Conservation (phyloP, 805 yeast genomes). For the Schwanniomyces pseudopolymorphus region DNA sequence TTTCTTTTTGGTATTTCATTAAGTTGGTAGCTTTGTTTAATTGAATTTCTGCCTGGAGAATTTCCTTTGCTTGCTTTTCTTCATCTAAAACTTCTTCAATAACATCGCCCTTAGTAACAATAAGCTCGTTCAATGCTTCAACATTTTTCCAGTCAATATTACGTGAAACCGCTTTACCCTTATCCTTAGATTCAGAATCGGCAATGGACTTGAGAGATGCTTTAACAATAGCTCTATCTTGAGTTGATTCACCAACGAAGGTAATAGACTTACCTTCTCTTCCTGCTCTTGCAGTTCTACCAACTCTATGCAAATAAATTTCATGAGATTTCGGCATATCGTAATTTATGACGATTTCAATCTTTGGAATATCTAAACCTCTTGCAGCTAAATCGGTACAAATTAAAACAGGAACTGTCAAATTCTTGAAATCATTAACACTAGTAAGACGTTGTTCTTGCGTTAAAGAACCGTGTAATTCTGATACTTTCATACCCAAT, state of each 20-base stretch:
- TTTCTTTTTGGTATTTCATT: slow-evolving; percentile 77
- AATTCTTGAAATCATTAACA: slow-evolving; percentile 77
- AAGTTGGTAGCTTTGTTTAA: slow-evolving; percentile 81
- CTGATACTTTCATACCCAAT: slow-evolving; percentile 74
- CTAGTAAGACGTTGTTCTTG: slow-evolving; percentile 92
- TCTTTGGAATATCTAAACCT: slow-evolving; percentile 98
- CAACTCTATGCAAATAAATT: slow-evolving; percentile 93
- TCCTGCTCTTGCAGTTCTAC: slow-evolving; percentile 99
- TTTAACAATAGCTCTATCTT: slow-evolving; percentile 87
- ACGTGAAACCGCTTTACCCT: slow-evolving; percentile 76
- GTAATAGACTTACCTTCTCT: slow-evolving; percentile 92
- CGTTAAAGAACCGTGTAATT: slow-evolving; percentile 77
- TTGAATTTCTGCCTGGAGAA: slow-evolving; percentile 88
- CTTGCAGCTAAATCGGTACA: slow-evolving; percentile 99
- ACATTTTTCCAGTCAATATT: slow-evolving; percentile 88
- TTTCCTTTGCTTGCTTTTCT: slow-evolving; percentile 85
- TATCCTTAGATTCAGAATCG: slow-evolving; percentile 24
- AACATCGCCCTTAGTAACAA: slow-evolving; percentile 58
- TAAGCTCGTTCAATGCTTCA: slow-evolving; percentile 60
- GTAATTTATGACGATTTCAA: slow-evolving; percentile 89
- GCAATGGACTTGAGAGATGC: slow-evolving; percentile 74
- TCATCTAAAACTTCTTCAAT: slow-evolving; percentile 80
- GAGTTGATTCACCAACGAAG: slow-evolving; percentile 88
- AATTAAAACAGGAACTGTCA: slow-evolving; percentile 80
- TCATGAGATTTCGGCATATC: slow-evolving; percentile 96